Percentiles rank a stretch among this genome's conserved stretches.
phyloP scores from a whole-genome alignment of 441 rosid species.

The Monsonia emarginata region DNA sequence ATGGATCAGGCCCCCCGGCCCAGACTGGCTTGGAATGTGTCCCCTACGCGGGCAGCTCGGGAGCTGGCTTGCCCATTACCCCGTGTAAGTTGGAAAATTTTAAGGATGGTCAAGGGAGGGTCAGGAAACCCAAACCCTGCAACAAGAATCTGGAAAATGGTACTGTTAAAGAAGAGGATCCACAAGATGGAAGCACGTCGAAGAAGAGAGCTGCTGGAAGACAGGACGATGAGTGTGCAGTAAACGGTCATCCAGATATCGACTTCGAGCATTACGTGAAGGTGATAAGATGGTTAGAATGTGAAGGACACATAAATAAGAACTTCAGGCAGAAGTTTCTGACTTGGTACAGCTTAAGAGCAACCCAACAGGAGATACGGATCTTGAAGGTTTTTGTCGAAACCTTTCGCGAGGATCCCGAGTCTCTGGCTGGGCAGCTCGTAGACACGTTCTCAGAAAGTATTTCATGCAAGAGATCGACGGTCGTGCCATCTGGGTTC shows the following conservation, averaged over 20 bases:
- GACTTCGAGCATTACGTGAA: constrained; percentile 72
- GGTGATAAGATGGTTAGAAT: constrained; percentile 65
- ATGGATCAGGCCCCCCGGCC: constrained; percentile 31
- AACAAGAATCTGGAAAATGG: constrained; percentile 43
- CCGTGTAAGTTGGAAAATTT: constrained; percentile 63
- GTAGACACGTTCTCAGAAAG: constrained; percentile 74
- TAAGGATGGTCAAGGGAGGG: constrained; percentile 44
- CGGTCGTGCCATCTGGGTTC: constrained; percentile 54
- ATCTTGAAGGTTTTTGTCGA: constrained; percentile 72
- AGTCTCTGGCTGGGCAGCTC: constrained; percentile 86
- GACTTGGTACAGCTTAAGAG: constrained; percentile 91
- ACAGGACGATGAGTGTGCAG: constrained; percentile 36
- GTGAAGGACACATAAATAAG: constrained; percentile 76
- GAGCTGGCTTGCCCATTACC: constrained; percentile 56
- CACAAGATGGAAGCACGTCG: constrained; percentile 47
- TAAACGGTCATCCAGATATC: constrained; percentile 35
- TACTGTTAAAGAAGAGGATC: constrained; percentile 35
- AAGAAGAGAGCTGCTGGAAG: constrained; percentile 41
- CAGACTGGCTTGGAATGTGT: constrained; percentile 34
- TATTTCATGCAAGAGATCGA: constrained; percentile 40
- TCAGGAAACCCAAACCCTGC: constrained; percentile 34
- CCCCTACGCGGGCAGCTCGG: constrained; percentile 32
- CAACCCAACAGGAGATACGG: constrained; percentile 60
- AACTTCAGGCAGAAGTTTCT: constrained; percentile 84
- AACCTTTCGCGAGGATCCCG: constrained; percentile 58